Percentiles rank a stretch among this genome's conserved stretches.
Conservation (phyloP, 192 early-diverging fungal genomes). For the Oehlia diaphana region DNA sequence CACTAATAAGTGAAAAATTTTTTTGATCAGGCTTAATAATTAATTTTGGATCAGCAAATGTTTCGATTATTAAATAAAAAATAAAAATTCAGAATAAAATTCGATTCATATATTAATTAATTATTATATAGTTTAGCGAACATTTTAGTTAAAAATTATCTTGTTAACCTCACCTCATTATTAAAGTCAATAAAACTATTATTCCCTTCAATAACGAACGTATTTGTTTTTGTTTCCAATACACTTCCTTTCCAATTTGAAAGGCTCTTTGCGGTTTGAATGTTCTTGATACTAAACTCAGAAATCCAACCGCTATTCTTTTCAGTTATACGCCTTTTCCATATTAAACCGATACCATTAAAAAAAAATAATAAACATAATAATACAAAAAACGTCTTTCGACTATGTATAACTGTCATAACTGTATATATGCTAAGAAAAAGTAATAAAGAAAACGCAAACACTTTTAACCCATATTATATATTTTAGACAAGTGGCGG, state of each 20-base stretch:
- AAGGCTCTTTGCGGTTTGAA: neutral
- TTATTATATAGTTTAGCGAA: too few relatives aligned
- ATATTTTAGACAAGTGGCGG: too few relatives aligned
- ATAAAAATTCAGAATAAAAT: too few relatives aligned
- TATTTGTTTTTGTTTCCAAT: neutral
- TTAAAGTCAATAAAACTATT: neutral
- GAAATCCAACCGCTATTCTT: neutral
- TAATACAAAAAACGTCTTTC: slow-evolving; percentile 14
- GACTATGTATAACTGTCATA: neutral
- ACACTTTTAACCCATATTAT: too few relatives aligned
- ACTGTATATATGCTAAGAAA: neutral
- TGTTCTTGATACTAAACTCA: neutral
- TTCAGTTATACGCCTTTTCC: slow-evolving; percentile 4
- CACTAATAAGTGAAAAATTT: slow-evolving; percentile 33
- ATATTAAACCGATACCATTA: neutral
- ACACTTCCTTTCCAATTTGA: neutral
- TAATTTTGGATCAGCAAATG: neutral
- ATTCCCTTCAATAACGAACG: neutral
- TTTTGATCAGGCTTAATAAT: neutral
- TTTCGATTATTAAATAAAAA: too few relatives aligned
- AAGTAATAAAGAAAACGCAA: too few relatives aligned
- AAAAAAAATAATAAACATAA: slow-evolving; percentile 16
- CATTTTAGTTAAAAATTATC: neutral
- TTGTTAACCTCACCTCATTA: neutral
- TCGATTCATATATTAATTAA: too few relatives aligned